Conservation (phyloP, 179 eudicot genomes). For the Silene coronaria region DNA sequence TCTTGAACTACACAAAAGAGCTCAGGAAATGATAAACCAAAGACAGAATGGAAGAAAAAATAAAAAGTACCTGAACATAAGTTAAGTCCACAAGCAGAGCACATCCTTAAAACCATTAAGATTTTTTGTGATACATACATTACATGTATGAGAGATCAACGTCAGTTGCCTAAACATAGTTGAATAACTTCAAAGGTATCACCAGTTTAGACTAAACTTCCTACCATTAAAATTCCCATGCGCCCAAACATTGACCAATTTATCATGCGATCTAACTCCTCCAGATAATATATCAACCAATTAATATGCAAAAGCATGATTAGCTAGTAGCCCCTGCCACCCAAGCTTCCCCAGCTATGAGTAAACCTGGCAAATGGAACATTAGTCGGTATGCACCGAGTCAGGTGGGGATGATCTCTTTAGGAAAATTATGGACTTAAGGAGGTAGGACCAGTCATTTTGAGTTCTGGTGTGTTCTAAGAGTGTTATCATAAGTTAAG, state of each 20-base stretch:
- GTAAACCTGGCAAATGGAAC: no score
- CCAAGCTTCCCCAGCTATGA: not conserved
- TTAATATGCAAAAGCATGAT: not conserved
- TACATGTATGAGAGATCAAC: not conserved
- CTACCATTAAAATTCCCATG: not conserved
- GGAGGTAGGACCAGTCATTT: no score
- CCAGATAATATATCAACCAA: not conserved
- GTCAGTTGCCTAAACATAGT: not conserved
- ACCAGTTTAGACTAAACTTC: not conserved
- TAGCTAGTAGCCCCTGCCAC: constrained; percentile 5
- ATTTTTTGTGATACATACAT: constrained; percentile 7
- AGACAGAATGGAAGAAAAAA: not conserved
- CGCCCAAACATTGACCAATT: not conserved
- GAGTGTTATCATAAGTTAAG: no score
- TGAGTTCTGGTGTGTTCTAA: no score
- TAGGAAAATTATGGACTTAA: no score
- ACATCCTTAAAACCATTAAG: not conserved
- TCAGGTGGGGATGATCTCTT: no score
- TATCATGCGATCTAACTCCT: not conserved
- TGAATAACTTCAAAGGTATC: not conserved
- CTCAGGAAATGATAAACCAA: constrained; percentile 8
- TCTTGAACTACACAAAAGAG: constrained; percentile 58
- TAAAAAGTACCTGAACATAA: not conserved
- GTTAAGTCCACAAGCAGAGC: constrained; percentile 11
- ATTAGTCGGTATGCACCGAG: no score